Evolutionary conservation across 371 early-diverging fungal genomes (phyloP).

Genomic region (Sporodiniella umbellata): DNA sequence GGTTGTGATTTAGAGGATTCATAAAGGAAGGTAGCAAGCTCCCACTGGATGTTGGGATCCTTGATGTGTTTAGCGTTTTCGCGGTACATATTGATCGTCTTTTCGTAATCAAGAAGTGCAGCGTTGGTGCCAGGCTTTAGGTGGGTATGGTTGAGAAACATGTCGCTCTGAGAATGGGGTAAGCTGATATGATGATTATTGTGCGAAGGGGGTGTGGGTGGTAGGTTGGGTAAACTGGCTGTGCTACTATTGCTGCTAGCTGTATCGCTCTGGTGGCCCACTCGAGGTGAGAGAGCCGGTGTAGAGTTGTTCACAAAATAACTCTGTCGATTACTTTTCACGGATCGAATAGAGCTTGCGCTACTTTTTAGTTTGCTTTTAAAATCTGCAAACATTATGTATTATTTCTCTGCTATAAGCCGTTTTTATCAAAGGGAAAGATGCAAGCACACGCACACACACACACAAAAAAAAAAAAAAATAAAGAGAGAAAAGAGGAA

Average conservation of each 20-base stretch:
- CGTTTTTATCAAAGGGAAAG: too few species aligned
- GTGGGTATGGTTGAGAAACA: conserved; percentile 58
- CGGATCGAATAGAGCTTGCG: conserved; percentile 6
- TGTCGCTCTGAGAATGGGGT: conserved; percentile 20
- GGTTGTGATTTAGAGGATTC: conserved; percentile 48
- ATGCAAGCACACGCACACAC: too few species aligned
- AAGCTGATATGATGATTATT: neutral
- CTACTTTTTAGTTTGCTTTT: conserved; percentile 15
- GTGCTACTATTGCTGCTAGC: conserved; percentile 4
- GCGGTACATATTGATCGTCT: conserved; percentile 66
- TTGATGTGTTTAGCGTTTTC: conserved; percentile 63
- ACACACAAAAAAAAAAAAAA: too few species aligned
- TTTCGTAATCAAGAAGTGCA: conserved; percentile 59
- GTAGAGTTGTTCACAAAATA: neutral
- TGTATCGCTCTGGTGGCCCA: neutral
- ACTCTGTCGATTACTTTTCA: neutral
- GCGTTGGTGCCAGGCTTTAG: conserved; percentile 65
- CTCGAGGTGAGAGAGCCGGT: neutral
- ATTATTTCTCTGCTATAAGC: neutral
- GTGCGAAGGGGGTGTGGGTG: neutral
- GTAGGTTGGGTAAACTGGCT: conserved; percentile 3
- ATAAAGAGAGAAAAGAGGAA: neutral
- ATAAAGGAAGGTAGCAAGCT: conserved; percentile 71
- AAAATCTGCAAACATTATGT: neutral
- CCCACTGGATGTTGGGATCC: conserved; percentile 73